Evolutionary conservation across 2,329 filamentous ascomycete genomes (phyloP).

Genomic region (Triangularia verruculosa): DNA sequence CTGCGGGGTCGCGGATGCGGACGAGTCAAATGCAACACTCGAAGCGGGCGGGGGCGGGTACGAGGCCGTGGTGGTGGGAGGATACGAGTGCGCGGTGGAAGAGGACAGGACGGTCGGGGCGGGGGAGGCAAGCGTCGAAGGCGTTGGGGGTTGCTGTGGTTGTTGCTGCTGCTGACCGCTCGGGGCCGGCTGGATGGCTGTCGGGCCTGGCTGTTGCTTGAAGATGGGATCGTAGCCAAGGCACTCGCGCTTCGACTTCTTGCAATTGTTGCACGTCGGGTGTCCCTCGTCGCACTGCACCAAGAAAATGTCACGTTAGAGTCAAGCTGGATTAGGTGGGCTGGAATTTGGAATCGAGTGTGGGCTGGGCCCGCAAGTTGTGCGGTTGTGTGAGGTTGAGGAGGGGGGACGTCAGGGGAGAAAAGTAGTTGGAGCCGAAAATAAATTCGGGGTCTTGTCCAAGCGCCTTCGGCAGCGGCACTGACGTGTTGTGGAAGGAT

Average conservation of each 20-base stretch:
- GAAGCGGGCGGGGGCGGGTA: constrained; percentile 23
- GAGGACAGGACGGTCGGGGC: constrained; percentile 36
- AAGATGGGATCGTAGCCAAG: constrained; percentile 86
- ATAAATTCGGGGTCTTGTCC: constrained; percentile 5
- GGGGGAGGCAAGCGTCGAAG: constrained; percentile 32
- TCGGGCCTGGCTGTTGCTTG: constrained; percentile 68
- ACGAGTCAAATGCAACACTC: constrained; percentile 20
- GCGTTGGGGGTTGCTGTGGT: constrained; percentile 38
- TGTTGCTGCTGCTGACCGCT: constrained; percentile 38
- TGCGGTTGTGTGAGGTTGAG: neutral
- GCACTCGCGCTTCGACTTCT: constrained; percentile 84
- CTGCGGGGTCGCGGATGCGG: constrained; percentile 33
- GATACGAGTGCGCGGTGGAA: constrained; percentile 22
- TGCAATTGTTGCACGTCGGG: constrained; percentile 86
- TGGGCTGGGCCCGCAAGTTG: neutral
- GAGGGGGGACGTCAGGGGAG: neutral
- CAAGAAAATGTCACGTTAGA: constrained; percentile 18
- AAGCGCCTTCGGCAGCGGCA: constrained; percentile 6
- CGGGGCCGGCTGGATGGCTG: constrained; percentile 67
- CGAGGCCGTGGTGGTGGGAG: constrained; percentile 44
- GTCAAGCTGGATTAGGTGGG: neutral
- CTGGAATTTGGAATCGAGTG: neutral
- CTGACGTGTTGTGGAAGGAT: constrained; percentile 18
- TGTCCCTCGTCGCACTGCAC: constrained; percentile 90
- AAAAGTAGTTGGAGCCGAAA: constrained; percentile 8